Evolutionary conservation across 768 basidiomycete genomes (phyloP), one percentile per base, ranked within the genome.

Genomic region (Collybia nuda): DNA sequence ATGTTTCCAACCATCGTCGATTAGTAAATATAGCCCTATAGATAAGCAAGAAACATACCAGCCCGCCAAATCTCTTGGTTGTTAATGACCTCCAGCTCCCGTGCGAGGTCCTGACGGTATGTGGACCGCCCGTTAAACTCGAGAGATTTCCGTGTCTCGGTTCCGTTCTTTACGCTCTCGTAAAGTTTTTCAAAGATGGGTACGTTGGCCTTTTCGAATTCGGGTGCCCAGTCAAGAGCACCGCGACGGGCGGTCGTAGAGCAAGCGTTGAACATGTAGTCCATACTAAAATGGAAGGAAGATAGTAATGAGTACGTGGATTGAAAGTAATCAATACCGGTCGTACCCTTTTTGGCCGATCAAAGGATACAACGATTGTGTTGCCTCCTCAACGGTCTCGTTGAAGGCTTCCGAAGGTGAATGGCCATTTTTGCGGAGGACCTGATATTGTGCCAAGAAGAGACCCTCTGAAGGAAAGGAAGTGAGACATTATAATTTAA

Each of bases 311-410:
- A 45, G 6, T 21, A 47, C 18, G 38, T 40, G 3, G 29, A 21
- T 22, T 12, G 38, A 41, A 46, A 14, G 50, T 24, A 15, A 44
- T 39, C 21, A 17, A 29, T 42, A 14, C 5, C 28, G 47, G 6
- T 65, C 84, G 48, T 68, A 90, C 88, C 93, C 94, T 68, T 97
- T 89, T 64, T 88, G 81, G 58, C 96, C 97, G 63, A 99, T 93
- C 70, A 99, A 72, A 53, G 97, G 97, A 79, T 92, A 98, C 56
- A 99, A 85, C 35, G 93, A 96, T 67, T 99, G 95, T 38, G 96
- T 98, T n/a, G 97, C 97, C 76, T 98, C 97, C 74, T 98, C 97
- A 54, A 98, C 97, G 52, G 97, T 98, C 80, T 99, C 97, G 73
- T 99, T 98, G 85, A 99, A 98, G 43, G 95, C 95, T 69, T 99